Conservation (phyloP, 495 filamentous ascomycete species). For the Talaromyces liani region DNA sequence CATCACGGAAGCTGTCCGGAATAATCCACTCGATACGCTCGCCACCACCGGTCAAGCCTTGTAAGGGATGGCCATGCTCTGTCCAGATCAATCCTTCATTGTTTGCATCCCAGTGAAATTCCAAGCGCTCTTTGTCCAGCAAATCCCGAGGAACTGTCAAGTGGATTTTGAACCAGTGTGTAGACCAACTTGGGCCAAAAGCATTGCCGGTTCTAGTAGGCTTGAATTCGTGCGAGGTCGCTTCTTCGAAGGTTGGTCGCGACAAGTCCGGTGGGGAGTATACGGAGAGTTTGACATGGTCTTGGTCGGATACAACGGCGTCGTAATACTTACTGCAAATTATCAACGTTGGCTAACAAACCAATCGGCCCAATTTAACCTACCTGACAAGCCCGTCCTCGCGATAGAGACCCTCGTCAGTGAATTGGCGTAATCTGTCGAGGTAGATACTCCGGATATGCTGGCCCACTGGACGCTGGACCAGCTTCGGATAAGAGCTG, state of each 20-base stretch:
- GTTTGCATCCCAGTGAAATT: conserved; percentile 92
- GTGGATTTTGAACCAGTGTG: conserved; percentile 91
- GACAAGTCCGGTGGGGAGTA: conserved; percentile 74
- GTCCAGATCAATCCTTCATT: conserved; percentile 90
- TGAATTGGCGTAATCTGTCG: conserved; percentile 76
- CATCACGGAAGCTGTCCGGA: conserved; percentile 70
- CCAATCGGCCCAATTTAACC: conserved; percentile 12
- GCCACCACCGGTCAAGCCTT: conserved; percentile 87
- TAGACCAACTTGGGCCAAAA: conserved; percentile 95
- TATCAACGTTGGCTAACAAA: background rate
- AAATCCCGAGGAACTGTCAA: conserved; percentile 70
- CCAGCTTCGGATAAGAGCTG: conserved; percentile 48
- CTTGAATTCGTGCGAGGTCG: conserved; percentile 69
- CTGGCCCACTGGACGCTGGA: conserved; percentile 63
- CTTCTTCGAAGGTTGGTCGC: conserved; percentile 85
- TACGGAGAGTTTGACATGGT: conserved; percentile 77
- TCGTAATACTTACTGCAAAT: conserved; percentile 63
- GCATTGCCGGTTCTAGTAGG: conserved; percentile 65
- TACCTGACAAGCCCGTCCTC: conserved; percentile 65
- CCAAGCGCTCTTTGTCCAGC: conserved; percentile 64
- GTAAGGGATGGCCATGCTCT: conserved; percentile 77
- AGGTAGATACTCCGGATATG: conserved; percentile 83
- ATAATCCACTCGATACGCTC: conserved; percentile 88
- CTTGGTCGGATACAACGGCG: conserved; percentile 58
- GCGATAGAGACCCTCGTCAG: conserved; percentile 71